Percentiles rank a stretch among this genome's conserved stretches.
phyloP scores from a whole-genome alignment of 371 early-diverging fungal genomes.

The Basidiobolus meristosporus region DNA sequence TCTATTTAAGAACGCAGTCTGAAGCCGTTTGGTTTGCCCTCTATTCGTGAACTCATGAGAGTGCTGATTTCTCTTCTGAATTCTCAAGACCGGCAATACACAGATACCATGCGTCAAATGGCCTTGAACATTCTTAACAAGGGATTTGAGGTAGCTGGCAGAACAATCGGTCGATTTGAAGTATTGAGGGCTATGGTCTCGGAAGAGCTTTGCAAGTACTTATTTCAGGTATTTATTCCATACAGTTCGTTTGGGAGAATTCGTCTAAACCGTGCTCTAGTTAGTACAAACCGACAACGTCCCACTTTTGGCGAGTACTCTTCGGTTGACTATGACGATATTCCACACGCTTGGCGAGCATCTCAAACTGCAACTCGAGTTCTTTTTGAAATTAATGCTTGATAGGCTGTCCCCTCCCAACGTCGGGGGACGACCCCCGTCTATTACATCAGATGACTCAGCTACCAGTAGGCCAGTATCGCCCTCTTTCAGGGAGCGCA shows the following conservation, averaged over 20 bases:
- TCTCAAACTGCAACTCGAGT: slow-evolving; percentile 57
- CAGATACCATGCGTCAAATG: slow-evolving; percentile 81
- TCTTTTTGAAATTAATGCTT: slow-evolving; percentile 60
- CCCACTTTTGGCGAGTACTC: slow-evolving; percentile 30
- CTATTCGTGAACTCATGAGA: slow-evolving; percentile 72
- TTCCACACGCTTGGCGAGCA: slow-evolving; percentile 47
- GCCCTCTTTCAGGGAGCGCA: neutral
- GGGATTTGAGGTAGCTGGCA: slow-evolving; percentile 71
- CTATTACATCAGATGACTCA: slow-evolving; percentile 4
- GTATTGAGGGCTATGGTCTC: slow-evolving; percentile 45
- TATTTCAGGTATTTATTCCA: slow-evolving; percentile 43
- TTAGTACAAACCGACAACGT: slow-evolving; percentile 36
- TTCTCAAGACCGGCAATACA: slow-evolving; percentile 76
- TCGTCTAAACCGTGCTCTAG: slow-evolving; percentile 10
- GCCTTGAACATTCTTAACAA: slow-evolving; percentile 60
- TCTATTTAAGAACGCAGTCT: slow-evolving; percentile 7
- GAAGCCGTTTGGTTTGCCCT: slow-evolving; percentile 57
- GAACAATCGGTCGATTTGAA: slow-evolving; percentile 47
- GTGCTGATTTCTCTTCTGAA: slow-evolving; percentile 79
- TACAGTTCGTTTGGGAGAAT: neutral
- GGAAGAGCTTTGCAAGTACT: slow-evolving; percentile 68
- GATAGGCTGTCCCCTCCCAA: slow-evolving; percentile 19
- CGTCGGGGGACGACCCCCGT: slow-evolving; percentile 3
- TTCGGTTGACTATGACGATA: slow-evolving; percentile 48
- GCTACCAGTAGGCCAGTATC: neutral